Base-by-base conservation (phyloP, 1,139 yeast genomes). In the Pichia cactophila region DNA sequence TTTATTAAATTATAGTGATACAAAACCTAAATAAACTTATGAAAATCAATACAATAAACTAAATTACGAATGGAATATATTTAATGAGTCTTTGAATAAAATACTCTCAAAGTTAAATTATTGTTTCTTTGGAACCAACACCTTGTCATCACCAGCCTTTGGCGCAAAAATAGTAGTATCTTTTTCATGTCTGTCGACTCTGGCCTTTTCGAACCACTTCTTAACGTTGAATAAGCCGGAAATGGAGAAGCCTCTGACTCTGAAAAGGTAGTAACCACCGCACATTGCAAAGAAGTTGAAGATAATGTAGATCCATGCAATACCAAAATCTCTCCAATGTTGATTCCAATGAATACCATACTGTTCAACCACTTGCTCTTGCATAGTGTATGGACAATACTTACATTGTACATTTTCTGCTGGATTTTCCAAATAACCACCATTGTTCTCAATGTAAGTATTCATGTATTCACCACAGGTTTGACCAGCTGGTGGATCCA, bases 271-370 rank as follows among this genome's bases (percentile, higher is more conserved):
- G 46, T 60, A 61, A 46, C 61, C 61, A 26, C 31, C 54, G 37
- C 59, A 60, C 75, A 75, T 74, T 26, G 74, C 75, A 48, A 58
- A 56, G 45, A 74, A 61, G 62, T 86, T 82, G 64, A 85, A 70
- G 38, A 66, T 66, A 55, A 80, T 78, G 62, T 66, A 77, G 39
- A 70, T 70, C 58, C 65, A 63, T 56, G 78, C 76, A 50, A 82
- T 73, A 63, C 92, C 92, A 55, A 72, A 72, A 63, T 84, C 78
- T 72, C 90, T 77, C 85, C 90, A 83, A 59, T 77, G 71, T 58
- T 74, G 64, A 78, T 74, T 54, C 73, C 69, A 72, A 29, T 65
- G 62, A 52, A 72, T 69, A 51, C 69, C 70, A 54, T 67, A 66
- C 47, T 70, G 67, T 11, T 57, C 61, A 45, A 73, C 68, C 61